phyloP scores from a whole-genome alignment of 768 basidiomycete species.

The Boletus sensibilis region DNA sequence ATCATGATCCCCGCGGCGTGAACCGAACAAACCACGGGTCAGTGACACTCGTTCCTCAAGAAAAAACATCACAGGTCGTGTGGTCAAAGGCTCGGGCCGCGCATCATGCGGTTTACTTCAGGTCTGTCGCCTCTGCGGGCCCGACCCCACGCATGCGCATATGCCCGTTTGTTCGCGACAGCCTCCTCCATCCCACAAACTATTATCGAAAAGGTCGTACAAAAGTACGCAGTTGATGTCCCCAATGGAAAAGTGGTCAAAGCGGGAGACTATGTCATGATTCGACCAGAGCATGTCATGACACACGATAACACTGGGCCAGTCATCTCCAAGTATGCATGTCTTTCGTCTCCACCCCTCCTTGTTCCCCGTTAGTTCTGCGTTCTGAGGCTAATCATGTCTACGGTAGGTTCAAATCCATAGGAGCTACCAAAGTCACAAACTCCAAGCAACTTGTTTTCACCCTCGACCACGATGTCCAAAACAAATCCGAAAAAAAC shows the following conservation, averaged over 20 bases:
- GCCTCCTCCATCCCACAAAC: conserved; percentile 64
- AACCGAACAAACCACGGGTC: background rate
- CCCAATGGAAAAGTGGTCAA: conserved; percentile 76
- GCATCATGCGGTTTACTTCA: conserved; percentile 15
- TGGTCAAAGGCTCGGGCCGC: background rate
- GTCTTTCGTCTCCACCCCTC: background rate
- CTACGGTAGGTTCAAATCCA: conserved; percentile 79
- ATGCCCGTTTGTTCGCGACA: conserved; percentile 35
- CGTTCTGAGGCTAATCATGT: background rate
- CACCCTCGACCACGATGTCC: conserved; percentile 97
- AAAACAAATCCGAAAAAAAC: conserved; percentile 91
- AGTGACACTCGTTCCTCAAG: background rate
- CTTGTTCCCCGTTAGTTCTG: background rate
- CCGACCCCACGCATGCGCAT: background rate
- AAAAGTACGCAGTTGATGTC: conserved; percentile 92
- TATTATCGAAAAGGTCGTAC: conserved; percentile 95
- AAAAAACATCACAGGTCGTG: background rate
- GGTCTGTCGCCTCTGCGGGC: conserved; percentile 10
- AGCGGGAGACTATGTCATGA: conserved; percentile 99
- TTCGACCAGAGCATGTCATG: conserved; percentile 97
- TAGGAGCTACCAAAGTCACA: conserved; percentile 83
- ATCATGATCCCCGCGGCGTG: background rate
- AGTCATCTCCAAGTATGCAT: conserved; percentile 88
- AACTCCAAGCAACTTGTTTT: conserved; percentile 88
- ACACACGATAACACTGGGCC: conserved; percentile 98